A percentile compares a stretch with the other conserved stretches of the same genome.
These are phyloP conservation scores for Piper longum DNA, from an alignment of 164 flowering plant genomes.

Conservation along the genomic window DNA sequence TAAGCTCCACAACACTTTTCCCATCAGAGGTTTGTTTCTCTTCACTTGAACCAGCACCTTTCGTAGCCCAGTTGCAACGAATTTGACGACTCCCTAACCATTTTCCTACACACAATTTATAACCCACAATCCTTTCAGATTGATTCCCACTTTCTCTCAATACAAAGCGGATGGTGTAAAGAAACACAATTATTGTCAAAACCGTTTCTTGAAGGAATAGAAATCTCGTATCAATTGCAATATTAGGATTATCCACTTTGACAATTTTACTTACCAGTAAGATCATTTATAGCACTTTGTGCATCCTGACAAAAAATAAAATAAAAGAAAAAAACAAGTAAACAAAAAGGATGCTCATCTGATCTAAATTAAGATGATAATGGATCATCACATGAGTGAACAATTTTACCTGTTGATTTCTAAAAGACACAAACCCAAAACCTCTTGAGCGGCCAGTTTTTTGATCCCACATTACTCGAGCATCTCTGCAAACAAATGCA, in stretches of 20 bases:
- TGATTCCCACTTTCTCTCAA: background rate
- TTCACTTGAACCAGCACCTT: constrained; percentile 69
- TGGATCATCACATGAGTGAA: background rate
- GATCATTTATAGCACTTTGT: constrained; percentile 87
- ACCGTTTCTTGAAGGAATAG: too few relatives aligned
- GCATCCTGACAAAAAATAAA: constrained; percentile 57
- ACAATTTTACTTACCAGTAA: constrained; percentile 46
- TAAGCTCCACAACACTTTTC: constrained; percentile 76
- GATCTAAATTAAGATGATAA: background rate
- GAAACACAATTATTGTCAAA: too few relatives aligned
- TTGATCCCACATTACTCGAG: constrained; percentile 79
- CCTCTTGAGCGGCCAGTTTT: constrained; percentile 99
- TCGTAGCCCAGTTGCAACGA: constrained; percentile 99
- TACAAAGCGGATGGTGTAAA: too few relatives aligned
- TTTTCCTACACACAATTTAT: constrained; percentile 38
- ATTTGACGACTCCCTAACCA: constrained; percentile 97
- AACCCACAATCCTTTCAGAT: background rate
- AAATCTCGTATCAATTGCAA: background rate
- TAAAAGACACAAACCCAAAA: constrained; percentile 96
- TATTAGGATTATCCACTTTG: background rate
- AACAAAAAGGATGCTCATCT: background rate
- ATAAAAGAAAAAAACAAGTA: background rate
- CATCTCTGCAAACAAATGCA: constrained; percentile 36
- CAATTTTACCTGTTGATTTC: constrained; percentile 61
- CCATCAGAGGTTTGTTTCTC: constrained; percentile 67